phyloP scores from a whole-genome alignment of 345 rosid genomes.

The Citrus mangshanensis region DNA sequence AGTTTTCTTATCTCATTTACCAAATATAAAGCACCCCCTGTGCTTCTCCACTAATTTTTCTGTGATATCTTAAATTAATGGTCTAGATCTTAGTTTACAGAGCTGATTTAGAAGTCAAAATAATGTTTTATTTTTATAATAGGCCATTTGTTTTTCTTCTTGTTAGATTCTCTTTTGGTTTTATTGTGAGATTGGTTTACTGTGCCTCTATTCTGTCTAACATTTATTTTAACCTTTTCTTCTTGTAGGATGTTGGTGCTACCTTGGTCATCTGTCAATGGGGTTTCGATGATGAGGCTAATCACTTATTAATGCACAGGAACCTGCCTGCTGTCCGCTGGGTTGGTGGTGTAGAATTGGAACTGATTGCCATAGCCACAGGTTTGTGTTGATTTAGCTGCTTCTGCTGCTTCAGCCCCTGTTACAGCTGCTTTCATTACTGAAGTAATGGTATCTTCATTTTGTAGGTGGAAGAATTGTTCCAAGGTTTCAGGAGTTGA shows the following conservation, averaged over 20 bases:
- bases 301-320: conserved; percentile 92
- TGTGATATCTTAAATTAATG: not conserved
- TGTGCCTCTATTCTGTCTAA: not conserved
- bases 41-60: not conserved
- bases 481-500: conserved; percentile 96
- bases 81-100: not conserved
- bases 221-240: not conserved
- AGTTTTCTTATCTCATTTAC: not conserved
- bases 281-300: conserved; percentile 99
- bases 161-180: not conserved
- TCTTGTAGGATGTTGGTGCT: conserved; percentile 89
- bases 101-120: not conserved
- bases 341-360: conserved; percentile 99
- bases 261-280: conserved; percentile 97
- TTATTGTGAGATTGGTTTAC: not conserved
- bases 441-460: conserved; percentile 16
- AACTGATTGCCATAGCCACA: conserved; percentile 97
- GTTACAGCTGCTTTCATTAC: conserved; percentile 2
- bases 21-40: not conserved
- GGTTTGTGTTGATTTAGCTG: conserved; percentile 37
- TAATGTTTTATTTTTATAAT: not conserved
- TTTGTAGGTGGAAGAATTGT: conserved; percentile 90
- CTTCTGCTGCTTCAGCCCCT: not conserved
- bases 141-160: not conserved
- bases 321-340: conserved; percentile 97